Evolutionary conservation across 2,329 filamentous ascomycete species (phyloP).

Genomic region (Davidsoniella australis): DNA sequence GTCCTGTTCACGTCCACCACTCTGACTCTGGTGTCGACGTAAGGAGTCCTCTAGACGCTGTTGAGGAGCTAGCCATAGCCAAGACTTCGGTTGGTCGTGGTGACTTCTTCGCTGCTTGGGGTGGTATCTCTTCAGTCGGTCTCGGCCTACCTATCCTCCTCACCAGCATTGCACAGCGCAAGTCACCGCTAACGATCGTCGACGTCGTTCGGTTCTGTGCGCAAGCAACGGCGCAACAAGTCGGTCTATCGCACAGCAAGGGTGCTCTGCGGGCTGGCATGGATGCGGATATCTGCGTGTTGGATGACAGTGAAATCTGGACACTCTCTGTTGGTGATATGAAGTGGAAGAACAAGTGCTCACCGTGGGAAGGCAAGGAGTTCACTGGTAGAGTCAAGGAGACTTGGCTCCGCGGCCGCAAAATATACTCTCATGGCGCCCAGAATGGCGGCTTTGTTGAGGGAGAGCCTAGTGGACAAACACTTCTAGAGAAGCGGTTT

Average conservation of each 20-base stretch:
- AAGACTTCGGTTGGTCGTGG: constrained; percentile 27
- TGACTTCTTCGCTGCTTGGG: constrained; percentile 94
- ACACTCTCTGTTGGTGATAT: constrained; percentile 59
- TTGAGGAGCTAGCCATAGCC: constrained; percentile 16
- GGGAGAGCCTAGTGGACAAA: constrained; percentile 30
- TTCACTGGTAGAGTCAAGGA: constrained; percentile 65
- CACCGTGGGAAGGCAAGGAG: constrained; percentile 68
- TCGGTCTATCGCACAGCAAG: constrained; percentile 67
- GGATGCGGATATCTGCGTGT: constrained; percentile 83
- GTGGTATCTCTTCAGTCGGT: constrained; percentile 85
- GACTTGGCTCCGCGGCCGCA: constrained; percentile 67
- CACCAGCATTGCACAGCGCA: constrained; percentile 43
- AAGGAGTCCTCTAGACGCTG: constrained; percentile 21
- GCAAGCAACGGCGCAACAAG: constrained; percentile 71
- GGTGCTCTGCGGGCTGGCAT: constrained; percentile 66
- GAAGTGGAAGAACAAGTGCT: constrained; percentile 88
- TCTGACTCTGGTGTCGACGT: constrained; percentile 38
- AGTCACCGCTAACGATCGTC: constrained; percentile 34
- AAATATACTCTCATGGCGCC: constrained; percentile 54
- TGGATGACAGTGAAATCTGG: constrained; percentile 72
- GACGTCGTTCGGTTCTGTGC: constrained; percentile 79
- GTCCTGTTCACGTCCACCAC: constrained; percentile 23
- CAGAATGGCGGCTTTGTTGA: constrained; percentile 32
- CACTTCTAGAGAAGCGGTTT: constrained; percentile 42
- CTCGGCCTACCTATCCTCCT: constrained; percentile 82